Base-by-base conservation (phyloP, 192 early-diverging fungal species). In the Neocallimastix lanati region DNA sequence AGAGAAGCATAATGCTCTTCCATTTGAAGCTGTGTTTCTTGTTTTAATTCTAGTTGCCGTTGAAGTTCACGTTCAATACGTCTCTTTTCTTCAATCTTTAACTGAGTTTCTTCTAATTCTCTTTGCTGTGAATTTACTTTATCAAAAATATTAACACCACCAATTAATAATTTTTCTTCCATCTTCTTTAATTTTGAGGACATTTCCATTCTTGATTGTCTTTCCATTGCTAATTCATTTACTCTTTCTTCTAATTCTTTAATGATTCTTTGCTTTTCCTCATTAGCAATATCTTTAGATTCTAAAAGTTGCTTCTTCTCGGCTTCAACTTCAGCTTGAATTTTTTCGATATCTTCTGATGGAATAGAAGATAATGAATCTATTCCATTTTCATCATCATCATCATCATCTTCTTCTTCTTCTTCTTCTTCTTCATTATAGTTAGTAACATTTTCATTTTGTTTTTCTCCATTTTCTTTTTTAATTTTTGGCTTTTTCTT, bases 1-100 rank as follows among this genome's bases (percentile, higher is more conserved):
- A 91, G 78, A 1, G 87, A 86, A 18, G 88, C 86, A 81, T 88
- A 91, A 80, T 85, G 83, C 80, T 89, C 90, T 81, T 91, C 90
- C 81, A 89, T 84, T 79, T 87, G 87, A 12, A 91, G 79, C 40
- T 88, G 87, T 5, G 82, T 84, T 82, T 91, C 90, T 81, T 91
- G 89, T 40, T 82, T 79, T 11, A 38, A 58, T 79, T 91, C 90
- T 14, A 91, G 79, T 78, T 86, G 81, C 36, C 83, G 77, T 77
- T 85, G 82, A 33, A 91, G 81, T 50, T 87, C 84, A 16, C 88
- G 84, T 76, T 90, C 87, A 29, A 84, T 78, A 21, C 82, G 37
- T 27, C 83, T 81, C 77, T 88, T 83, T 76, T 89, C 86, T 79
- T 85, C 82, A 12, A 91, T 28, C 33, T 82, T 80, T n/a, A 81